Evolutionary conservation across 768 basidiomycete species (phyloP), one percentile per base, ranked within the genome.

Genomic region (Phlegmacium glaucopus): DNA sequence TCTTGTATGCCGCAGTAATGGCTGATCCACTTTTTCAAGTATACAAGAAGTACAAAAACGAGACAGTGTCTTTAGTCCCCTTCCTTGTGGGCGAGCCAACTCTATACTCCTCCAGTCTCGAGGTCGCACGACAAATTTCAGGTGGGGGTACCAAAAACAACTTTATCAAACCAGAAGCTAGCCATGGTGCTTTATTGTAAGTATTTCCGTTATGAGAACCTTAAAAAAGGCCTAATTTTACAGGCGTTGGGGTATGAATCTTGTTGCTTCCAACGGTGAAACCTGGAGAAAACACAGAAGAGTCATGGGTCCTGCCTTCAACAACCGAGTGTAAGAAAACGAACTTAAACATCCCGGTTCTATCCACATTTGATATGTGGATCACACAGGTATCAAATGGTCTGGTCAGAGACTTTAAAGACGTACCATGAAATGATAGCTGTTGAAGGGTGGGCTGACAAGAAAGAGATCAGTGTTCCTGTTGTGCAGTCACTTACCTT

Each of bases 161-260:
- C 40, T 77, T 72, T 38, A 44, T 67, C 36, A 79, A 79, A 50
- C 71, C 75, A 2, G 54, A 60, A 41, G 36, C 41, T 16, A 62
- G 47, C 25, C 9, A 54, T n/a, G n/a, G n/a, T n/a, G n/a, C 64
- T 1, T 51, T 73, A 16, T 42, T 68, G 73, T 72, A 44, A 13
- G 71, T 59, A 9, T 45, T 38, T 43, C 34, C 9, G 32, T 1
- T 30, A 25, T 50, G 9, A 22, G 27, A 36, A 35, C 40, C 17
- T 48, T 45, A 29, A 45, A 32, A 12, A 34, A 16, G n/a, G 10
- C 32, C 6, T 10, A 34, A 34, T 13, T 59, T 52, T 4, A 36
- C 63, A 72, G 70, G 1, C 48, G 71, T 12, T 77, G 71, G 64
- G 77, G 77, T 2, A 67, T 69, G 63, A 79, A 77, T 48, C 60